Base-by-base conservation (phyloP, 1,284 basidiomycete species). In the Inonotus obliquus region DNA sequence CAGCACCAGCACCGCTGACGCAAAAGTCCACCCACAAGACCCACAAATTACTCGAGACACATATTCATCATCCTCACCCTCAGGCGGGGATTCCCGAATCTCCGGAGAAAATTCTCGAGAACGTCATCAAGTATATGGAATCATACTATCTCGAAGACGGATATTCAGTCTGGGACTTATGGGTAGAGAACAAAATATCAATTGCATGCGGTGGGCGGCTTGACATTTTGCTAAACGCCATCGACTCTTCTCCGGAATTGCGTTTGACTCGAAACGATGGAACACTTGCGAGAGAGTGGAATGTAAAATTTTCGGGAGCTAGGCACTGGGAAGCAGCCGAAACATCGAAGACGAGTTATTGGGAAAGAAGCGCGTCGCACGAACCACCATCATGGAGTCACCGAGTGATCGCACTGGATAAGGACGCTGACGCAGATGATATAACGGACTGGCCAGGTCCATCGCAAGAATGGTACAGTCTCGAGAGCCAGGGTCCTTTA, bases 1-100 rank as follows among this genome's bases (percentile, higher is more conserved):
- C 25, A 47, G 64, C 60, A n/a, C 68, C 63, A 55, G 69, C 67
- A 37, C 68, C 65, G 44, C 39, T 74, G 66, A 65, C 64, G 74
- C 52, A 62, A 69, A 25, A 57, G 39, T 4, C 19, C 37, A 47
- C 41, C 27, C 88, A 89, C 68, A 76, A 77, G 52, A 47, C 41
- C 27, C 88, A 89, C 68, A 76, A 77, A 52, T 72, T 88, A 4
- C 71, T 86, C 2, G 79, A 73, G 6, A 76, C 73, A 44, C 80
- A 86, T 67, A 67, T 70, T 13, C 85, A 90, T 68, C 68, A 70
- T 11, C 77, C 82, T 1, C 81, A 87, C 65, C 70, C 76, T n/a
- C 69, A 71, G 1, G 74, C 85, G 1, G 71, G 73, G 57, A 73
- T 73, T 27, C 81, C 80, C 4, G 71, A 69, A 23, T 67, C 79